A percentile compares a stretch with the other conserved stretches of the same genome.
These are phyloP conservation scores for Closterium sp. DNA, from an alignment of 139 green algal species.

Conservation along the genomic window DNA sequence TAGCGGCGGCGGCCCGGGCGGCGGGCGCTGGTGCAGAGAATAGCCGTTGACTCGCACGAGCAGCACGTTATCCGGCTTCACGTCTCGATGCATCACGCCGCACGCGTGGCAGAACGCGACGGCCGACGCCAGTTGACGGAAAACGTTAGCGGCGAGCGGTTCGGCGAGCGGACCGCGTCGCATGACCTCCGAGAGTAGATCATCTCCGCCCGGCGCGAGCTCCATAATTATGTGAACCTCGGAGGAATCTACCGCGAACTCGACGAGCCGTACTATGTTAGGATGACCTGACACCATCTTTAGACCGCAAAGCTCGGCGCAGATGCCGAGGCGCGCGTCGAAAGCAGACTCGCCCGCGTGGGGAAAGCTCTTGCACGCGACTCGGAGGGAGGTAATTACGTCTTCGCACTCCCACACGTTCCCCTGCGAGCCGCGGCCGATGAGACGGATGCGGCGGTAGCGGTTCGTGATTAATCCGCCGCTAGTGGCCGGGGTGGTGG, in stretches of 20 bases:
- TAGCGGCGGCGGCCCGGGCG: not conserved
- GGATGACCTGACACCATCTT: not conserved
- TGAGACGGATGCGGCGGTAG: not conserved
- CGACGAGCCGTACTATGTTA: slow-evolving; percentile 1
- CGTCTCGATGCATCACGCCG: not conserved
- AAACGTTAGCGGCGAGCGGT: not conserved
- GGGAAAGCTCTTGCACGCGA: not conserved
- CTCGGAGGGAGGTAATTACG: not conserved
- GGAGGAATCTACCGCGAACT: not conserved
- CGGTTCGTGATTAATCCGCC: not conserved
- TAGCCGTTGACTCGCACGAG: not conserved
- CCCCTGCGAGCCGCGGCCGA: not conserved
- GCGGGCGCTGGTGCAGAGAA: not conserved
- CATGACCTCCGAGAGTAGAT: not conserved
- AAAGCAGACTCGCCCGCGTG: not conserved
- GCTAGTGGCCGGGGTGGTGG: not conserved
- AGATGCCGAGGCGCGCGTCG: not conserved
- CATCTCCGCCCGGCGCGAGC: not conserved
- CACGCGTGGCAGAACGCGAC: not conserved
- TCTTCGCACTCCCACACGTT: not conserved
- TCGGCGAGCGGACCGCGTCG: not conserved
- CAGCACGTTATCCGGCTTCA: slow-evolving; percentile 5
- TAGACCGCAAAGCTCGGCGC: not conserved
- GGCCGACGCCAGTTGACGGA: not conserved
- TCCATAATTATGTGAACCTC: not conserved